Evolutionary conservation across 2,329 filamentous ascomycete genomes (phyloP).

Genomic region (Sporothrix luriei): DNA sequence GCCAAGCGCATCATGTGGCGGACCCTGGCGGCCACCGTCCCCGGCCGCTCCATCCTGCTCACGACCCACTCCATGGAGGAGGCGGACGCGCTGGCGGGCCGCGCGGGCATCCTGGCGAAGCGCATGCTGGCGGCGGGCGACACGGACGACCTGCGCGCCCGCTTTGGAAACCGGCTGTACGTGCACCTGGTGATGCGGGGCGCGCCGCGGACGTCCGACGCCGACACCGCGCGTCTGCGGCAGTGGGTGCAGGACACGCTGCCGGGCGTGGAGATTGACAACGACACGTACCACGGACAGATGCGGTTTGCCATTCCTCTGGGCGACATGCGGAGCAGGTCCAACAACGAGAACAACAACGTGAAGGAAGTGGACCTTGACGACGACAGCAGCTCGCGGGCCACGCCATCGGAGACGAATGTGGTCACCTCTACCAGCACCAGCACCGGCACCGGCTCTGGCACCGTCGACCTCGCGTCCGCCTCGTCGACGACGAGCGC

Average conservation of each 20-base stretch:
- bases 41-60: slow-evolving; percentile 78
- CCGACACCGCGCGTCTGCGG: slow-evolving; percentile 68
- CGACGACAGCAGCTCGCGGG: not conserved
- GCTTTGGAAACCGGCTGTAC: slow-evolving; percentile 77
- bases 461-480: not conserved
- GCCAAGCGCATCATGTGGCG: slow-evolving; percentile 93
- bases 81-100: slow-evolving; percentile 80
- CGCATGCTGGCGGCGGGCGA: slow-evolving; percentile 84
- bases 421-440: not conserved
- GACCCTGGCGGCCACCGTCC: slow-evolving; percentile 72
- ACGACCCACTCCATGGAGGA: slow-evolving; percentile 97
- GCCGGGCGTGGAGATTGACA: slow-evolving; percentile 67
- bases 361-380: not conserved
- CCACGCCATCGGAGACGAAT: not conserved
- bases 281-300: slow-evolving; percentile 80
- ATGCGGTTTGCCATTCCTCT: slow-evolving; percentile 78
- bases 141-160: slow-evolving; percentile 68
- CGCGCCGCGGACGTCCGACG: slow-evolving; percentile 70
- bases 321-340: slow-evolving; percentile 38
- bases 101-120: slow-evolving; percentile 82
- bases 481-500: slow-evolving; percentile 46
- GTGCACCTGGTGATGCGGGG: slow-evolving; percentile 77
- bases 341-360: slow-evolving; percentile 33
- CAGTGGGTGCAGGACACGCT: slow-evolving; percentile 66
- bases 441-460: not conserved